Evolutionary conservation across 495 filamentous ascomycete genomes (phyloP), one percentile per base, ranked within the genome.

Genomic region (Daldinia vernicosa): DNA sequence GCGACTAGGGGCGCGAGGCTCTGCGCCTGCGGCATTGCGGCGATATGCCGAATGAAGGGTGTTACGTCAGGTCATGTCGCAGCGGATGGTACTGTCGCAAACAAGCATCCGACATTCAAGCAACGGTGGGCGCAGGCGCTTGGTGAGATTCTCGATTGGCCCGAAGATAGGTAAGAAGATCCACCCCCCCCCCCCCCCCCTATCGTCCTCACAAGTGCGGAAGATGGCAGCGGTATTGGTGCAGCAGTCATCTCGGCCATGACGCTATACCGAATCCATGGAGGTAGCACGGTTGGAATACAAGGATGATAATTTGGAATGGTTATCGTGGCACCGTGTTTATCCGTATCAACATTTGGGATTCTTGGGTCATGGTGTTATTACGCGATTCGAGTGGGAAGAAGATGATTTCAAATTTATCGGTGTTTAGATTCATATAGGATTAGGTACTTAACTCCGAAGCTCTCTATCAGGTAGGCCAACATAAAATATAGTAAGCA

Each of bases 41-140:
- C 91, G 26, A 94, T 94, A 70, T 91, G 89, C 82, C 93, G 87
- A 77, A 94, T 93, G 87, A 94, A 93, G 81, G 85, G 87, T 43
- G 90, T 90, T 72, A 80, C 86, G 63, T 88, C 87, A 26, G 92
- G 89, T 82, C 91, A 93, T 76, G 92, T 94, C 37, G 92, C 92
- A 69, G 92, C 92, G 32, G 92, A 94, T 70, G 92, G 92, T 14
- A 90, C 88, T 7, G 91, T 94, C 27, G 94, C 93, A 83, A 93
- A 92, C 81, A 93, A 93, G 76, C 93, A 94, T 80, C 92, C 92
- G 1, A 89, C 93, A 80, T 94, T 94, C 84, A 91, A 93, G 83
- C 84, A 84, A 22, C 88, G 92, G 54, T 90, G 90, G 66, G 92
- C 92, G 3, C 82, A 87, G 68, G 92, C 92, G n/a, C 84, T 94